Base-by-base conservation (phyloP, 345 rosid genomes). In the Camelina hispida region DNA sequence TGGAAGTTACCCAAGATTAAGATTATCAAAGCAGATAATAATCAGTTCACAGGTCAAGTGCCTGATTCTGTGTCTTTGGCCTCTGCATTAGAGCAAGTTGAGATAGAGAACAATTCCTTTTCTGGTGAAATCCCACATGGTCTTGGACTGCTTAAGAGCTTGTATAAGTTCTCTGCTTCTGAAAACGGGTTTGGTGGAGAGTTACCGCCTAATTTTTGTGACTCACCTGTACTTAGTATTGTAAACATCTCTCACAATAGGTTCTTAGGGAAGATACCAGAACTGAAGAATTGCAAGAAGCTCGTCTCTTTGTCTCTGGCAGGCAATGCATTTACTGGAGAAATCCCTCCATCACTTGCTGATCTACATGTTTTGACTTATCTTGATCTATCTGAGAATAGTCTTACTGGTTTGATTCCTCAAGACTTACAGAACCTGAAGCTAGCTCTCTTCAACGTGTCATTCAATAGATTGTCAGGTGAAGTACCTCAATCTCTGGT, bases 361-460 rank as follows among this genome's bases (percentile, higher is more conserved):
- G 91, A 90, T 58, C 68, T 94, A 62, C 95, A 93, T 8, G 97
- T 91, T 64, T 68, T 94, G 75, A 91, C 97, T 50, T 94, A 94
- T 82, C 93, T 94, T 79, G 98, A 94, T 77, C 84, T 94, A 20
- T 91, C 98, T 2, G 83, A 83, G 53, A 94, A 94, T 85, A 87
- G 84, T 55, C 90, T 94, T 58, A 88, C 83, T 4, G 97, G 98
- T 73, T 75, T 86, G 30, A 88, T 94, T 69, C 97, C 97, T 8
- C 85, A 56, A 54, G 95, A 78, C 52, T 86, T 94, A 12, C 90
- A 91, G 59, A 87, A 88, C 78, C 80, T 90, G 84, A 90, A 90
- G 85, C 96, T 94, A 60, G 98, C 97, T 42, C 95, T 91, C 58
- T 88, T 94, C 81, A 94, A 94, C 66, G 93, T 88, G 11, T 94